Base-by-base conservation (phyloP, 495 filamentous ascomycete species). In the Penicillium taxi region DNA sequence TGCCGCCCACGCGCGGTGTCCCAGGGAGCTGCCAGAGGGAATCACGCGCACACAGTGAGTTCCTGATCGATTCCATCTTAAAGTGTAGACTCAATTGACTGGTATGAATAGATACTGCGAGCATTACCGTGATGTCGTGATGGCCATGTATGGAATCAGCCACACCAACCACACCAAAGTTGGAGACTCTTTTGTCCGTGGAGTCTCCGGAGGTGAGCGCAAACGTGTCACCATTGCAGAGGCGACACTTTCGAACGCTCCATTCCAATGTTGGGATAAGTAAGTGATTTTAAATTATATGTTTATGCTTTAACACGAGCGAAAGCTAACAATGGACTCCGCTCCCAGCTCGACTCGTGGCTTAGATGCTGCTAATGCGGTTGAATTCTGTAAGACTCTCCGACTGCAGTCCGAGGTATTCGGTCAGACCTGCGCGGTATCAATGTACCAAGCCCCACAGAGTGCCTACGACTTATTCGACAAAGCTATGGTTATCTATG, bases 201-300 rank as follows among this genome's bases (percentile, higher is more conserved):
- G 86, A 39, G 80, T 91, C 0, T 81, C 75, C 19, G 86, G 86
- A 36, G 86, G 86, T 40, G 86, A 94, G 57, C 58, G 86, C 7
- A 90, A 89, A 63, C 77, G 86, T 42, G 82, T 88, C 31, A 84
- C 78, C 58, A 89, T 91, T 46, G 79, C 83, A 3, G 86, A 91
- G 46, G 67, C 65, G 15, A 72, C 73, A 5, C 61, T 87, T 15
- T 79, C 76, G 27, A 70, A 71, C 6, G 73, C 73, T 15, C 78
- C 81, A 0, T 56, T 93, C 9, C 81, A 85, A 48, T 87, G 83
- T 64, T 93, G 86, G 86, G 86, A 91, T 48, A 67, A 65, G n/a
- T n/a, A n/a, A n/a, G n/a, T n/a, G n/a, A n/a, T n/a, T n/a, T n/a
- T n/a, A n/a, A n/a, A n/a, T n/a, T n/a, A n/a, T n/a, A n/a, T n/a